Conservation (phyloP, 352 stramenopile genomes). For the Globisporangium sylvaticum region DNA sequence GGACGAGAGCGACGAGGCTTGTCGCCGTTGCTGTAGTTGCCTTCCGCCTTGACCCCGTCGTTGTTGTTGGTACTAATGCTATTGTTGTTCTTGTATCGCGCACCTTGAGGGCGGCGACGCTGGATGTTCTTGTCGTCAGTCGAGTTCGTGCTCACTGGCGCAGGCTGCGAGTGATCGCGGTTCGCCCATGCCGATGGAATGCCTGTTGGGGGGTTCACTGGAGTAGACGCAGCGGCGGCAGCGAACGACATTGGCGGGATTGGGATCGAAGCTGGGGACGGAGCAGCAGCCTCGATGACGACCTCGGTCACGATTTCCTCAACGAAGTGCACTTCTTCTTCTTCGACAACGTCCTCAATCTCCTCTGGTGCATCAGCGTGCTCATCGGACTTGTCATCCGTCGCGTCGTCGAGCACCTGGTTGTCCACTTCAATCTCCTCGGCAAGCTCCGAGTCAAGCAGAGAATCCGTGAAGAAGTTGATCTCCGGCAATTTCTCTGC, state of each 20-base stretch:
- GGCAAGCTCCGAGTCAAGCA: slow-evolving; percentile 30
- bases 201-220: background rate
- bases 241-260: slow-evolving; percentile 51
- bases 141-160: slow-evolving; percentile 15
- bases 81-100: slow-evolving; percentile 31
- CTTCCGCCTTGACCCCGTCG: slow-evolving; percentile 7
- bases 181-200: slow-evolving; percentile 22
- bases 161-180: slow-evolving; percentile 22
- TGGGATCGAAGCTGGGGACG: slow-evolving; percentile 22
- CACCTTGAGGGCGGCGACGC: slow-evolving; percentile 32
- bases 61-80: slow-evolving; percentile 19
- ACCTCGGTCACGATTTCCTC: slow-evolving; percentile 8
- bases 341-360: slow-evolving; percentile 11
- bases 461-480: slow-evolving; percentile 85
- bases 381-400: slow-evolving; percentile 21
- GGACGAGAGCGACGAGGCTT: slow-evolving; percentile 33
- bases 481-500: slow-evolving; percentile 60
- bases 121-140: slow-evolving; percentile 22
- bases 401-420: slow-evolving; percentile 13
- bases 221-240: slow-evolving; percentile 22
- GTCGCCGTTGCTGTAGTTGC: slow-evolving; percentile 8
- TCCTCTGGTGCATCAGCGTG: slow-evolving; percentile 16
- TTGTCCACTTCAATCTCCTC: slow-evolving; percentile 6
- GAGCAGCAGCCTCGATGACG: slow-evolving; percentile 8
- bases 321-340: slow-evolving; percentile 3